phyloP scores from a whole-genome alignment of 495 filamentous ascomycete genomes.

The Physcia stellaris region DNA sequence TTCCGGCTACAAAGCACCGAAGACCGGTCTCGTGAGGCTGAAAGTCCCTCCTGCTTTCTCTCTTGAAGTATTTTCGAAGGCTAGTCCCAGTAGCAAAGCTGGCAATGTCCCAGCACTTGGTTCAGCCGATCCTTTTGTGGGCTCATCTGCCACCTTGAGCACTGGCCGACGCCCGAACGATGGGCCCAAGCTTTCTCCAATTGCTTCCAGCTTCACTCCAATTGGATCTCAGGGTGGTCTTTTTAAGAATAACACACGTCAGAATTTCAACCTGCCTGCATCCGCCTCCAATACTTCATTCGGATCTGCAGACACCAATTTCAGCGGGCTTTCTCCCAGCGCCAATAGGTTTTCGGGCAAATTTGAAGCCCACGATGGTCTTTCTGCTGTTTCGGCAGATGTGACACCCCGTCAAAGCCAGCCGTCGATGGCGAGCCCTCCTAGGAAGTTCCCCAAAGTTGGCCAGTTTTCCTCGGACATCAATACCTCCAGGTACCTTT shows the following conservation, averaged over 20 bases:
- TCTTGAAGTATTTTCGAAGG: constrained; percentile 9
- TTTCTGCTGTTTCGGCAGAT: too few relatives aligned
- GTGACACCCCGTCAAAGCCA: too few relatives aligned
- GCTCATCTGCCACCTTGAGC: constrained; percentile 1
- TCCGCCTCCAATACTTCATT: too few relatives aligned
- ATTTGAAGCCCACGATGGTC: too few relatives aligned
- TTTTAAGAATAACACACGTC: background rate
- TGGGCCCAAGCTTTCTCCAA: constrained; percentile 19
- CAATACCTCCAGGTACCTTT: constrained; percentile 12
- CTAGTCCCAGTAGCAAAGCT: constrained; percentile 2
- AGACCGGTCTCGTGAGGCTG: constrained; percentile 4
- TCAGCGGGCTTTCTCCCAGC: too few relatives aligned
- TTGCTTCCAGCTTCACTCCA: constrained; percentile 26
- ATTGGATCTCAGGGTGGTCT: constrained; percentile 11
- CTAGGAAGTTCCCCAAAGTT: background rate
- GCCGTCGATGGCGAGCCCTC: too few relatives aligned
- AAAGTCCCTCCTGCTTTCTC: constrained; percentile 15
- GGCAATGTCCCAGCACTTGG: background rate
- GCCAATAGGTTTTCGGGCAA: too few relatives aligned
- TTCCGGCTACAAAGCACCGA: background rate
- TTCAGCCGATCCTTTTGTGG: constrained; percentile 17
- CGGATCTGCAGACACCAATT: too few relatives aligned
- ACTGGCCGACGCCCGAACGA: constrained; percentile 6
- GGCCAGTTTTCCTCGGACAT: constrained; percentile 13
- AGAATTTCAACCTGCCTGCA: background rate